Evolutionary conservation across 164 flowering plant species (phyloP).

Genomic region (Cinnamomum chago): DNA sequence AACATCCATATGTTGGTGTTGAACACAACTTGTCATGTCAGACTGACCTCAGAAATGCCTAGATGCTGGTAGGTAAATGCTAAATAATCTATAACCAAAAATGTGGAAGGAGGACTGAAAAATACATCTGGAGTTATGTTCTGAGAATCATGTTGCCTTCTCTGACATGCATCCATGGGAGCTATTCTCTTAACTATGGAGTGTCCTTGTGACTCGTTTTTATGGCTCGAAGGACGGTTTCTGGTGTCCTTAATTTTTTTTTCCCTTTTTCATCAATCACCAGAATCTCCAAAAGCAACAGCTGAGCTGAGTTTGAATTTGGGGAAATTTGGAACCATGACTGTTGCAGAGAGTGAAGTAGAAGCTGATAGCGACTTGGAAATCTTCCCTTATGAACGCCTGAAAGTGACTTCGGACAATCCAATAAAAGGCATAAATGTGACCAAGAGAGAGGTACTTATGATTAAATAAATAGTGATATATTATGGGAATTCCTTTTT

Average conservation of each 20-base stretch:
- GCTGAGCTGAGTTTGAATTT: constrained; percentile 4
- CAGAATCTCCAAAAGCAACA: background rate
- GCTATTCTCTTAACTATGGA: background rate
- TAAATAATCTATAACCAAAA: background rate
- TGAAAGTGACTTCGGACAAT: constrained; percentile 40
- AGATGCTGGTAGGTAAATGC: background rate
- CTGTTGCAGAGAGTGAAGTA: constrained; percentile 2
- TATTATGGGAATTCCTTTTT: background rate
- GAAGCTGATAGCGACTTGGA: constrained; percentile 16
- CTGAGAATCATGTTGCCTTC: background rate
- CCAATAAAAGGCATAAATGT: constrained; percentile 51
- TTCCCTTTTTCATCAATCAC: constrained; percentile 13
- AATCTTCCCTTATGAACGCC: constrained; percentile 43
- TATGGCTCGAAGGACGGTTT: background rate
- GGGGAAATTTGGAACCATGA: constrained; percentile 5
- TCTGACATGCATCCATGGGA: background rate
- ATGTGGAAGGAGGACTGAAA: background rate
- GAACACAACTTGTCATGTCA: background rate
- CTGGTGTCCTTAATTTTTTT: background rate
- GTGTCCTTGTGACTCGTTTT: too few relatives aligned
- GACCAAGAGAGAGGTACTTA: constrained; percentile 68
- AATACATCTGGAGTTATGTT: background rate
- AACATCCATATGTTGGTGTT: background rate
- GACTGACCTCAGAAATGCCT: background rate
- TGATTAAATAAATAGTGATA: background rate